phyloP scores from a whole-genome alignment of 2,329 filamentous ascomycete species.

The Nigrospora osmanthi region DNA sequence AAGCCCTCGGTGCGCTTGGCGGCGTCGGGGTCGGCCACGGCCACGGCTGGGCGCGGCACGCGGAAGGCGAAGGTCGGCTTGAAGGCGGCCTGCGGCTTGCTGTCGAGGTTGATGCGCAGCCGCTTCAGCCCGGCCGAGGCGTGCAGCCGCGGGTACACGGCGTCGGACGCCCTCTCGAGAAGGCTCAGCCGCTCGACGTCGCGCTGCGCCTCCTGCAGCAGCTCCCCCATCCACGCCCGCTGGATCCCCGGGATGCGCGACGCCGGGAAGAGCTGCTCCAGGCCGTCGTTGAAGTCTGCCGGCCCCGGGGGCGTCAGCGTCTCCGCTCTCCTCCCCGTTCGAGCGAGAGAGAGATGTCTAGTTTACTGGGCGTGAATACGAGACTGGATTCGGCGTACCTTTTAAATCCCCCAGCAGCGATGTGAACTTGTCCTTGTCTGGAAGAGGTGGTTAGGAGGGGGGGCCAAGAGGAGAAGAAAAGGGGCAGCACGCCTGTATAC shows the following conservation, averaged over 20 bases:
- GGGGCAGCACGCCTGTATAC: constrained; percentile 2
- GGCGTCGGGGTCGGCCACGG: constrained; percentile 6
- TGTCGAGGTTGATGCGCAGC: constrained; percentile 37
- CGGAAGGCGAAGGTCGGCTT: constrained; percentile 33
- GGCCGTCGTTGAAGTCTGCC: constrained; percentile 37
- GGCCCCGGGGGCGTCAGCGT: too few relatives aligned
- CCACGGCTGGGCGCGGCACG: constrained; percentile 24
- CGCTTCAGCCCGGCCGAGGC: constrained; percentile 35
- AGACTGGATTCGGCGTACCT: constrained; percentile 14
- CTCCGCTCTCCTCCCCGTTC: too few relatives aligned
- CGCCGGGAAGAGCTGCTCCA: constrained; percentile 37
- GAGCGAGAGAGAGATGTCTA: too few relatives aligned
- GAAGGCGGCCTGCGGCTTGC: constrained; percentile 28
- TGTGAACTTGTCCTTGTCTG: constrained; percentile 37
- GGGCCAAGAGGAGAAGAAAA: too few relatives aligned
- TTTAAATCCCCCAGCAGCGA: constrained; percentile 30
- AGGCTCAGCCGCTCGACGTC: constrained; percentile 32
- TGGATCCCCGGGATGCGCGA: constrained; percentile 32
- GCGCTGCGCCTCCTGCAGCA: constrained; percentile 34
- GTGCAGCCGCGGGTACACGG: constrained; percentile 32
- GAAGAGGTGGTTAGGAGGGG: not conserved
- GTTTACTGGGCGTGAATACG: too few relatives aligned
- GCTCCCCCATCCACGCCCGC: constrained; percentile 36
- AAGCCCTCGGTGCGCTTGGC: constrained; percentile 12
- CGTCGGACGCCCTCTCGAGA: constrained; percentile 31